These are phyloP conservation scores for Drechslerella dactyloides DNA, from an alignment of 2,329 filamentous ascomycete genomes.

Conservation along the genomic window DNA sequence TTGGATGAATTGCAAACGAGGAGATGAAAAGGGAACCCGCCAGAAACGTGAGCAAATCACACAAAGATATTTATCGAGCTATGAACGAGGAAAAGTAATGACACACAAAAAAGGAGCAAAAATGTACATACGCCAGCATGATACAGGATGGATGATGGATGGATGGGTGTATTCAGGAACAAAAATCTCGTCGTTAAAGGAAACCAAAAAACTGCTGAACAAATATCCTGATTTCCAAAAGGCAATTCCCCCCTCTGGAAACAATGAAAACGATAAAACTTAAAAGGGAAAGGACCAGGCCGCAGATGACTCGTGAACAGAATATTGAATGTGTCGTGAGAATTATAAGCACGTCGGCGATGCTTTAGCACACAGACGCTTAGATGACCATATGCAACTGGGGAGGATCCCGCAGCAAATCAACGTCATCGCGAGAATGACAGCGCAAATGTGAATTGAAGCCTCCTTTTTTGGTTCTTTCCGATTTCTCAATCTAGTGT, in stretches of 20 bases:
- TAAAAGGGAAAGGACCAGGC: constrained; percentile 40
- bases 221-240: constrained; percentile 35
- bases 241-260: constrained; percentile 20
- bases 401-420: neutral
- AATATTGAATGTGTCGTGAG: constrained; percentile 21
- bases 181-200: constrained; percentile 35
- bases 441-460: neutral
- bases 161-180: constrained; percentile 19
- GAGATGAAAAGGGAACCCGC: constrained; percentile 36
- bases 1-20: constrained; percentile 28
- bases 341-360: constrained; percentile 27
- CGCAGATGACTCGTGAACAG: constrained; percentile 20
- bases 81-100: constrained; percentile 38
- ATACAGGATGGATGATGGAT: constrained; percentile 47
- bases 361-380: constrained; percentile 5
- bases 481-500: constrained; percentile 11
- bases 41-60: constrained; percentile 34
- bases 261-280: constrained; percentile 28
- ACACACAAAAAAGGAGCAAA: constrained; percentile 24
- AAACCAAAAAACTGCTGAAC: constrained; percentile 2
- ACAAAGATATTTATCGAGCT: constrained; percentile 43
- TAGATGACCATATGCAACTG: neutral
- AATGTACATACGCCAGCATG: constrained; percentile 52
- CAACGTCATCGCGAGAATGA: neutral
- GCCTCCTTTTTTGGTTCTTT: constrained; percentile 28